Evolutionary conservation across 1,284 basidiomycete species (phyloP), one percentile per base, ranked within the genome.

Genomic region (Cutaneotrichosporon sp.): DNA sequence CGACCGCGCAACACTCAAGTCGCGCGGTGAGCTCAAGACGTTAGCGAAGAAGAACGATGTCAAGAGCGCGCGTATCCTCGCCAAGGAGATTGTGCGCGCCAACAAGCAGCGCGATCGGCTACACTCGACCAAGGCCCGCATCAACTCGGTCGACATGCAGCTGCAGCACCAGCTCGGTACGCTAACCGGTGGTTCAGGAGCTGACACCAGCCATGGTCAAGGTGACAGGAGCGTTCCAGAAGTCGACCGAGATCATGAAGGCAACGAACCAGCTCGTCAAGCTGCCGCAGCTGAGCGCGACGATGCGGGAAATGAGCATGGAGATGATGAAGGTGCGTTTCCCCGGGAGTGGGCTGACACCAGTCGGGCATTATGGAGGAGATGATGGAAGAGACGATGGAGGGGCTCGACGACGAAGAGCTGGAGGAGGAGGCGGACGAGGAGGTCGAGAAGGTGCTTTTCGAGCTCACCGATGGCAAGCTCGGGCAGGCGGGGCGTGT

Each of bases 221-320:
- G 82, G 92, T 99, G 49, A 98, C 97, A 3, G 97, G 97, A 9
- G 88, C 92, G 26, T 84, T 99, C 71, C 94, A 97, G 82, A 98
- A 95, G 81, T 96, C 92, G 11, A 95, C 96, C 1, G 96, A 99
- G 81, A 98, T 99, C 69, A 99, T 99, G 96, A 99, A 92, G 82
- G 85, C 95, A 38, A 96, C 95, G 5, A 99, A 97, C 81, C 84
- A 89, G 56, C 86, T 99, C 53, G 84, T 99, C 73, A 94, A 89
- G 76, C 84, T 99, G 40, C 97, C 97, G 18, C 92, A 99, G 78
- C 87, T 99, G 61, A 91, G 88, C 77, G 89, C 88, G 69, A 86
- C 88, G 0, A 99, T 99, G 97, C 87, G 93, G 34, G 90, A 97
- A 75, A 96, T 99, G 93, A 92, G 90, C 73, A 91, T 94, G 87